These are phyloP conservation scores for Penicillium psychrofluorescens DNA, from an alignment of 495 filamentous ascomycete species.

Conservation along the genomic window DNA sequence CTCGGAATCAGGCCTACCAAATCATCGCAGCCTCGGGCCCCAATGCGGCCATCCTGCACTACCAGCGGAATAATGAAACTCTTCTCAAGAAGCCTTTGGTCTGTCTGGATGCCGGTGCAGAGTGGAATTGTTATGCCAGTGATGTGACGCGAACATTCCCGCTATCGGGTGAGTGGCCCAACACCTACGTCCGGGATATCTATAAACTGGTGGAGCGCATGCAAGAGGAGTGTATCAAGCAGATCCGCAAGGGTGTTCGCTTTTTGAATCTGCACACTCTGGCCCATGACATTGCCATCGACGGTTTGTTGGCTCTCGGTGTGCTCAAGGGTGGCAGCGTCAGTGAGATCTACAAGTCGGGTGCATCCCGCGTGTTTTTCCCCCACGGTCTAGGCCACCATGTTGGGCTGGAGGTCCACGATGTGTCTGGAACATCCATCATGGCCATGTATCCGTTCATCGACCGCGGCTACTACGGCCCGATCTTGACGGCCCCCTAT, in stretches of 20 bases:
- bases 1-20: slow-evolving; percentile 76
- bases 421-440: slow-evolving; percentile 52
- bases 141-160: slow-evolving; percentile 89
- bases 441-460: slow-evolving; percentile 23
- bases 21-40: slow-evolving; percentile 73
- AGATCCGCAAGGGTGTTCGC: slow-evolving; percentile 54
- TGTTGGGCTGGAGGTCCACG: slow-evolving; percentile 85
- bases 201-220: slow-evolving; percentile 74
- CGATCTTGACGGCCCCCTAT: slow-evolving; percentile 15
- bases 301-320: slow-evolving; percentile 62
- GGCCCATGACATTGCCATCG: slow-evolving; percentile 64
- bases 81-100: slow-evolving; percentile 62
- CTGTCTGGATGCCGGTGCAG: slow-evolving; percentile 77
- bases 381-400: slow-evolving; percentile 90
- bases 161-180: slow-evolving; percentile 53
- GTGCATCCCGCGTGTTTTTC: slow-evolving; percentile 75
- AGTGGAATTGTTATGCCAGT: slow-evolving; percentile 82
- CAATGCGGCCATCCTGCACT: slow-evolving; percentile 82
- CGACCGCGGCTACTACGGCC: slow-evolving; percentile 13
- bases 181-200: slow-evolving; percentile 55
- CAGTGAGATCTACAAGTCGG: slow-evolving; percentile 57
- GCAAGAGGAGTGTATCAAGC: slow-evolving; percentile 69
- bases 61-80: slow-evolving; percentile 66
- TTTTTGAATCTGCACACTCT: slow-evolving; percentile 64
- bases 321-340: slow-evolving; percentile 49